phyloP scores from a whole-genome alignment of 2,329 filamentous ascomycete genomes.

The Xylaria sp. region DNA sequence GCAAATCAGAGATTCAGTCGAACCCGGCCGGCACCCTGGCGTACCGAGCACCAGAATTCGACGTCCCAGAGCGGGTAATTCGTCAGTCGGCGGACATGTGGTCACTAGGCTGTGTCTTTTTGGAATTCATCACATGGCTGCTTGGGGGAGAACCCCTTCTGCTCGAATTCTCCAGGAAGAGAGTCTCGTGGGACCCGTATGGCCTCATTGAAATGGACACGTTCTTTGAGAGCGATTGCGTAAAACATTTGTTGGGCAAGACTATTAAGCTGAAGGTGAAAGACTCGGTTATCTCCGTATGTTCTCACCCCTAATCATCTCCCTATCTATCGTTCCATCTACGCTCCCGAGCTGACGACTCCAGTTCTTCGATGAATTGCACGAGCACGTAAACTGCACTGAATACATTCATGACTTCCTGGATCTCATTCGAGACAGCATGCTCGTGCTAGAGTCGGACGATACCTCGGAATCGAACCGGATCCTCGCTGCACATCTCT shows the following conservation, averaged over 20 bases:
- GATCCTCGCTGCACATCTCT: background rate
- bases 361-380: background rate
- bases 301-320: background rate
- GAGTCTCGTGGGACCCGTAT: background rate
- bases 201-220: background rate
- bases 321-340: background rate
- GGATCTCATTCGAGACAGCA: background rate
- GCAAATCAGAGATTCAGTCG: conserved; percentile 2
- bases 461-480: background rate
- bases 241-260: background rate
- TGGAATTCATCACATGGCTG: conserved; percentile 32
- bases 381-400: background rate
- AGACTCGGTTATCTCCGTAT: background rate
- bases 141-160: conserved; percentile 14
- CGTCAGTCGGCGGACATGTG: conserved; percentile 24
- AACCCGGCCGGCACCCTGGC: background rate
- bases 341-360: background rate
- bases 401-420: conserved; percentile 5
- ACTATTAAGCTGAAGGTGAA: background rate
- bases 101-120: conserved; percentile 28
- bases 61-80: conserved; percentile 1
- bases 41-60: conserved; percentile 20
- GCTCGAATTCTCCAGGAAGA: background rate
- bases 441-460: background rate
- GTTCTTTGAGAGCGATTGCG: background rate